These are phyloP conservation scores for Colletotrichum lindemuthianum DNA, from an alignment of 2,329 filamentous ascomycete genomes.

Conservation along the genomic window DNA sequence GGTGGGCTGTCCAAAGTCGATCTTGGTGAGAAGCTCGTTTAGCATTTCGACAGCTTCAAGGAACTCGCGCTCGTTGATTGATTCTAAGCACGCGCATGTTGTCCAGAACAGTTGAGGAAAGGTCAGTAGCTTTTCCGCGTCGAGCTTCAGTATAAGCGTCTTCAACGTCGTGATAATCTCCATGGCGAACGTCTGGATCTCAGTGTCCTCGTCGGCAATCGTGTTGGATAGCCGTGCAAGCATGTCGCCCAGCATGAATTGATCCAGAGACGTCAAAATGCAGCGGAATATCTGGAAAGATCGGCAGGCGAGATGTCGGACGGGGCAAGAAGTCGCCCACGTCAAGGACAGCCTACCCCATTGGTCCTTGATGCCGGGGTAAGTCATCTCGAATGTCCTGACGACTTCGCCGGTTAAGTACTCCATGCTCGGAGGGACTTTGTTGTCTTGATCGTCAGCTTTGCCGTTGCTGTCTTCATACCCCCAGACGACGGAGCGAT, in stretches of 20 bases:
- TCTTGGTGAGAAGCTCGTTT: conserved; percentile 83
- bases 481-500: conserved; percentile 87
- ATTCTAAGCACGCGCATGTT: conserved; percentile 94
- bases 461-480: conserved; percentile 93
- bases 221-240: conserved; percentile 94
- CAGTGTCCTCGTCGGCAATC: conserved; percentile 91
- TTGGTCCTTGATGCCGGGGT: conserved; percentile 86
- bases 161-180: conserved; percentile 96
- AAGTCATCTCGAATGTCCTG: conserved; percentile 84
- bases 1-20: conserved; percentile 78
- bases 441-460: conserved; percentile 76
- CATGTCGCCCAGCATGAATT: conserved; percentile 97
- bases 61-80: conserved; percentile 95
- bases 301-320: conserved; percentile 91
- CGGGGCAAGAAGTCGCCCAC: conserved; percentile 97
- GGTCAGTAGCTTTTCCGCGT: conserved; percentile 80
- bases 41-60: conserved; percentile 92
- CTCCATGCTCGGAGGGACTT: conserved; percentile 89
- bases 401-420: conserved; percentile 84
- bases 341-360: conserved; percentile 91
- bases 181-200: conserved; percentile 97
- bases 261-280: conserved; percentile 89
- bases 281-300: conserved; percentile 98
- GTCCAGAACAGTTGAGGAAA: conserved; percentile 99
- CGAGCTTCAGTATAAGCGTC: conserved; percentile 87